Conservation (phyloP, 495 filamentous ascomycete species). For the Tuber borchii region DNA sequence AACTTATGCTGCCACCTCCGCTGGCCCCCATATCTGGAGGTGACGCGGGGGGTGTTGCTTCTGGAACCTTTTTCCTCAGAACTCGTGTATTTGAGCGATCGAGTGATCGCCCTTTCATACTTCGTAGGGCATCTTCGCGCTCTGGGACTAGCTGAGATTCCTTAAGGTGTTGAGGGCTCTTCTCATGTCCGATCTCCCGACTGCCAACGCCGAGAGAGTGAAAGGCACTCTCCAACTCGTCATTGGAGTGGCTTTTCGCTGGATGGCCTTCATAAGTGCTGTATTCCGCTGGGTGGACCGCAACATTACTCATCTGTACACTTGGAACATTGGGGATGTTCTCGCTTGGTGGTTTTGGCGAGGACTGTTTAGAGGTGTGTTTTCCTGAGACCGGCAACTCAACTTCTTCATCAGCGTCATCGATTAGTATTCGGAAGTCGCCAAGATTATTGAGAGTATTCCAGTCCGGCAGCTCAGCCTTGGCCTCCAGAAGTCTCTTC, state of each 20-base stretch:
- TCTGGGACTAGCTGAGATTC: background rate
- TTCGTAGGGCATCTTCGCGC: background rate
- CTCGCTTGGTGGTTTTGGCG: background rate
- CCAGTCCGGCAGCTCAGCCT: constrained; percentile 16
- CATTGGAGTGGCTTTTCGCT: background rate
- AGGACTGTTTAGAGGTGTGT: background rate
- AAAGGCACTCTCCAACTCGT: background rate
- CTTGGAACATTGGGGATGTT: background rate
- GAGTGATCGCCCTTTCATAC: background rate
- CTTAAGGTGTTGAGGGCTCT: background rate
- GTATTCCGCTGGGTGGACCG: constrained; percentile 22
- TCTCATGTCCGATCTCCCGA: background rate
- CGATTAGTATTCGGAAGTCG: constrained; percentile 25
- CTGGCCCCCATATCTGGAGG: background rate
- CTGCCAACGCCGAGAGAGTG: background rate
- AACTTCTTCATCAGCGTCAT: constrained; percentile 9
- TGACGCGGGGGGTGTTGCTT: background rate
- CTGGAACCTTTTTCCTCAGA: constrained; percentile 4
- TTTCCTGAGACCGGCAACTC: background rate
- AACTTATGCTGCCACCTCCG: background rate
- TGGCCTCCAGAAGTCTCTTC: constrained; percentile 22
- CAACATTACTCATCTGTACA: constrained; percentile 15
- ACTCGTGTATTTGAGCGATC: background rate
- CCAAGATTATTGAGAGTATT: constrained; percentile 10
- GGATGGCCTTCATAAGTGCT: constrained; percentile 20